These are phyloP conservation scores for Obba rivulosa DNA, from an alignment of 768 basidiomycete genomes.

Conservation along the genomic window DNA sequence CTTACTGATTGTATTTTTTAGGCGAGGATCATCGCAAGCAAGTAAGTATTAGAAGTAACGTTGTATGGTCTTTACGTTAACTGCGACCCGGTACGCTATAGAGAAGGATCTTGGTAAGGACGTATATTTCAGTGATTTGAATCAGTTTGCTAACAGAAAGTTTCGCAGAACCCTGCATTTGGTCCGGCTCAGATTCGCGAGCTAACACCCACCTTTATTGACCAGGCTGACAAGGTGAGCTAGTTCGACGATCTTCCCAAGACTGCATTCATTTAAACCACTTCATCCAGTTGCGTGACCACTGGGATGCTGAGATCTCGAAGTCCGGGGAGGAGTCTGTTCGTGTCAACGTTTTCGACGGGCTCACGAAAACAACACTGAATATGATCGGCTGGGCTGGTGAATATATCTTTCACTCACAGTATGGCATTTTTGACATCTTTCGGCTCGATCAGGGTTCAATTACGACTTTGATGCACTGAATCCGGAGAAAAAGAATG, in stretches of 20 bases:
- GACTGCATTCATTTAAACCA: neutral
- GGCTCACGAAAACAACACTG: constrained; percentile 32
- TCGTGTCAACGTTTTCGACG: constrained; percentile 27
- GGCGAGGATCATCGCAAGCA: no score
- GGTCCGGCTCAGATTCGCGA: constrained; percentile 52
- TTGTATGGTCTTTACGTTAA: no score
- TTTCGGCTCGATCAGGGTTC: constrained; percentile 27
- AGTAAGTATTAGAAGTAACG: no score
- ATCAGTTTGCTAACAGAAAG: neutral
- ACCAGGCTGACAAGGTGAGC: constrained; percentile 44
- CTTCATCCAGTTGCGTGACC: constrained; percentile 14
- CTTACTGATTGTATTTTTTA: no score
- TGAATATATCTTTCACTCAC: no score
- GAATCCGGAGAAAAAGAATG: constrained; percentile 22
- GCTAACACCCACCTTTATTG: constrained; percentile 49
- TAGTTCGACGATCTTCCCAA: neutral
- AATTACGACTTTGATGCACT: constrained; percentile 29
- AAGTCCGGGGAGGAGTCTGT: constrained; percentile 13
- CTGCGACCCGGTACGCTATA: neutral
- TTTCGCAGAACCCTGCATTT: constrained; percentile 60
- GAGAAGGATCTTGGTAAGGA: constrained; percentile 23
- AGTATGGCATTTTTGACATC: no score
- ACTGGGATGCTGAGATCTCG: constrained; percentile 24
- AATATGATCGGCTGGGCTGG: constrained; percentile 40
- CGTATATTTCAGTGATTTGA: neutral